Evolutionary conservation across 2,329 filamentous ascomycete genomes (phyloP).

Genomic region (Sphaerostilbella broomeana): DNA sequence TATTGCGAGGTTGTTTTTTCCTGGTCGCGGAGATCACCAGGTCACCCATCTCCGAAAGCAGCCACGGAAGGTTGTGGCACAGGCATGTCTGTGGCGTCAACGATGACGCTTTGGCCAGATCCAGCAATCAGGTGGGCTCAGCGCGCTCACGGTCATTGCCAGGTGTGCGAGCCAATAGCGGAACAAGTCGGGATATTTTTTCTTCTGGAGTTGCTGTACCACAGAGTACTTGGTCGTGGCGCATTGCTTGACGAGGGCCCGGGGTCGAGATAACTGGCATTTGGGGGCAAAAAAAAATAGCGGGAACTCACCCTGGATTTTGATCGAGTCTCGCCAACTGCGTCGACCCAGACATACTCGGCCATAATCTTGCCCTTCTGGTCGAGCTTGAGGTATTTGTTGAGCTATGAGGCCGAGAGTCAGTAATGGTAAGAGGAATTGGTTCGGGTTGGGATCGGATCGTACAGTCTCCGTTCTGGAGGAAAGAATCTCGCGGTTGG

Average conservation of each 20-base stretch:
- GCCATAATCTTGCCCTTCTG: slow-evolving; percentile 86
- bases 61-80: slow-evolving; percentile 1
- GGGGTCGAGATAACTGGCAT: too few relatives aligned
- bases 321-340: slow-evolving; percentile 74
- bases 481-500: slow-evolving; percentile 22
- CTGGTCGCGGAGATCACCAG: too few relatives aligned
- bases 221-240: too few relatives aligned
- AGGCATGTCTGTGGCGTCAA: slow-evolving; percentile 2
- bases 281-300: neutral
- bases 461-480: slow-evolving; percentile 31
- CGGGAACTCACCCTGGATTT: slow-evolving; percentile 80
- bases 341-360: slow-evolving; percentile 96
- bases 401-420: slow-evolving; percentile 51
- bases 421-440: slow-evolving; percentile 4
- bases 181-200: slow-evolving; percentile 14
- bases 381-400: slow-evolving; percentile 86
- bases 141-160: too few relatives aligned
- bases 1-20: neutral
- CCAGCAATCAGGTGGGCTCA: neutral
- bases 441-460: slow-evolving; percentile 1
- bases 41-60: neutral
- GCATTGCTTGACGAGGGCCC: too few relatives aligned
- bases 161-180: slow-evolving; percentile 6
- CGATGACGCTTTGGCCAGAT: neutral
- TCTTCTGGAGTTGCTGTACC: neutral